Base-by-base conservation (phyloP, 352 stramenopile genomes). In the Globisporangium abappressorium region DNA sequence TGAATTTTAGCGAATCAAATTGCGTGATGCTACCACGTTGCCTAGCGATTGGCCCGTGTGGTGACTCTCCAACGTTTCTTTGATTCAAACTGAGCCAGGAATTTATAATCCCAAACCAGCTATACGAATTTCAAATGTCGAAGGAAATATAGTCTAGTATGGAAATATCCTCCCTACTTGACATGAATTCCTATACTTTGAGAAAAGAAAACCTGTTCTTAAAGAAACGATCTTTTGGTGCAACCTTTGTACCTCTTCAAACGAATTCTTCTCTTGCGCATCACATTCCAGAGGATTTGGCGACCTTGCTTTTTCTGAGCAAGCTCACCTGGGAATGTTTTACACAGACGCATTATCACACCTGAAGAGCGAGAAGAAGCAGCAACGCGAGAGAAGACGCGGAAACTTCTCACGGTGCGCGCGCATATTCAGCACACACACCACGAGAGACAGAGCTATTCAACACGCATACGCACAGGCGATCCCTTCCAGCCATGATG, bases 251-350 rank as follows among this genome's bases (percentile, higher is more conserved):
- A 36, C 60, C 60, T 55, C 41, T 41, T 9, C 7, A 65, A 65
- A 65, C 43, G 2, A 65, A 57, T 65, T 54, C 43, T 65, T 65
- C 60, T 65, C 60, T 28, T 18, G 36, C 2, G 0, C 22, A 65
- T 47, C 60, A 49, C 2, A 15, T 65, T 65, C 18, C 20, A 33
- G 26, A 15, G 60, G 60, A 57, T 65, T 55, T 53, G 18, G 18
- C 6, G 43, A 49, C 18, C 43, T 51, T 51, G 43, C 43, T 51
- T 49, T 51, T 51, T 51, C 43, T 12, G 43, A 51, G 43, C 43
- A 51, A 51, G 11, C 41, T 49, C 41, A 49, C 26, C 46, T 61
- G 30, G 55, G 55, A 61, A 61, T 61, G 26, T 33, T 30, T 33
- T 18, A 18, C 51, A 33, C n/a, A 20, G 7, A 9, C 51, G 24